Conservation (phyloP, 805 yeast genomes). For the Starmerella potacharoeniae region DNA sequence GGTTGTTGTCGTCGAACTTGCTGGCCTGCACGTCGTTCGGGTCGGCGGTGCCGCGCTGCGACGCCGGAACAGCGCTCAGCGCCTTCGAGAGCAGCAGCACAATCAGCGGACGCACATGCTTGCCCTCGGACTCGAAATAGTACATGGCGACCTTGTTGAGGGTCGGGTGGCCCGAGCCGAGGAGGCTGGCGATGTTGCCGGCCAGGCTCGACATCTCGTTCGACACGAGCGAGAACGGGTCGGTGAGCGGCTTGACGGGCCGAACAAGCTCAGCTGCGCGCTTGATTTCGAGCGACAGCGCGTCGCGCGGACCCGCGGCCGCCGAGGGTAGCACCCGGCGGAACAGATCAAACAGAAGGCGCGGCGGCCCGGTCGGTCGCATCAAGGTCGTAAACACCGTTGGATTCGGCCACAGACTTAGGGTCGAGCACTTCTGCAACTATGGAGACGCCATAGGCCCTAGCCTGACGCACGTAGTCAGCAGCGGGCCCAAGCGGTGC, state of each 20-base stretch:
- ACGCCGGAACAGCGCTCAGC: slow-evolving; percentile 55
- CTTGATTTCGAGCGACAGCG: slow-evolving; percentile 21
- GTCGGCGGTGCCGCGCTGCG: slow-evolving; percentile 51
- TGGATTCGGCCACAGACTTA: too few species aligned
- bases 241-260: slow-evolving; percentile 38
- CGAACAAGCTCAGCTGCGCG: slow-evolving; percentile 27
- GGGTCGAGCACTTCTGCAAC: neutral
- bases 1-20: slow-evolving; percentile 20
- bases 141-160: slow-evolving; percentile 85
- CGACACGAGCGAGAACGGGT: slow-evolving; percentile 84
- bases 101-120: slow-evolving; percentile 83
- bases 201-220: slow-evolving; percentile 88
- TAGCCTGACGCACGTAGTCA: neutral
- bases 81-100: slow-evolving; percentile 78
- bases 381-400: neutral
- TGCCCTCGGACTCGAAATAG: slow-evolving; percentile 93
- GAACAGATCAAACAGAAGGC: slow-evolving; percentile 7
- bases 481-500: neutral
- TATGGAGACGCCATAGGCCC: neutral
- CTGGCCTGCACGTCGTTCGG: slow-evolving; percentile 24
- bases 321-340: slow-evolving; percentile 13
- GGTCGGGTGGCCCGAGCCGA: slow-evolving; percentile 91
- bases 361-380: slow-evolving; percentile 3
- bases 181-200: slow-evolving; percentile 67
- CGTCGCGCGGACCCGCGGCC: slow-evolving; percentile 10